Conservation (phyloP, 2,329 filamentous ascomycete species). For the Fusarium sp. region DNA sequence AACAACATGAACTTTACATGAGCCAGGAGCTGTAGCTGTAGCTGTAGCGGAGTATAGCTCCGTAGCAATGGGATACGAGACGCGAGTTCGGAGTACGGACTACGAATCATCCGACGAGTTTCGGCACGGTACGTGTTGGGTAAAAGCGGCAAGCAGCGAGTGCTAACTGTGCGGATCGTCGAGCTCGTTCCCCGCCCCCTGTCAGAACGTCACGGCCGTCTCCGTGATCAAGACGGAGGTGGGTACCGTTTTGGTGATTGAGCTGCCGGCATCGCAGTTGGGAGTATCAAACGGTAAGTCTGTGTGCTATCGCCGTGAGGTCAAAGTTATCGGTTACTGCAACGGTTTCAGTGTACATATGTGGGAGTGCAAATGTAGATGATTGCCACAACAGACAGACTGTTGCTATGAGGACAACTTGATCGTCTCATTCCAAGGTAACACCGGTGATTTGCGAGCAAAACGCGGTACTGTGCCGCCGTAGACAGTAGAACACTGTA, state of each 20-base stretch:
- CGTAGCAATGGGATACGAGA: background rate
- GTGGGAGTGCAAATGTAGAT: background rate
- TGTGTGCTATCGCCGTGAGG: background rate
- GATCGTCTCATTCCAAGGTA: background rate
- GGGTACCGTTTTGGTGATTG: constrained; percentile 31
- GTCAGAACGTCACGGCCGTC: constrained; percentile 24
- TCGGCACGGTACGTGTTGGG: background rate
- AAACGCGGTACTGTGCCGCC: constrained; percentile 23
- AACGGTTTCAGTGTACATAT: background rate
- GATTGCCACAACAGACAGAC: background rate
- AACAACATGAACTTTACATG: background rate
- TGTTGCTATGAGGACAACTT: background rate
- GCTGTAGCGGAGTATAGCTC: background rate
- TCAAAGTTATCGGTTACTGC: background rate
- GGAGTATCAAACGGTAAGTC: constrained; percentile 4
- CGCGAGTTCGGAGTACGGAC: background rate
- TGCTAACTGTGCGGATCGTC: constrained; percentile 19
- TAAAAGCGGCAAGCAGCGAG: constrained; percentile 14
- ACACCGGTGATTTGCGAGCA: background rate
- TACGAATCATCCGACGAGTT: background rate
- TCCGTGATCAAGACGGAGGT: constrained; percentile 38
- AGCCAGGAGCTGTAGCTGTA: background rate
- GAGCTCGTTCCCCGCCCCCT: constrained; percentile 29
- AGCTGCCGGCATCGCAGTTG: constrained; percentile 19
- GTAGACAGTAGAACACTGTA: constrained; percentile 10